Evolutionary conservation across 768 basidiomycete genomes (phyloP).

Genomic region (Russula vinacea): DNA sequence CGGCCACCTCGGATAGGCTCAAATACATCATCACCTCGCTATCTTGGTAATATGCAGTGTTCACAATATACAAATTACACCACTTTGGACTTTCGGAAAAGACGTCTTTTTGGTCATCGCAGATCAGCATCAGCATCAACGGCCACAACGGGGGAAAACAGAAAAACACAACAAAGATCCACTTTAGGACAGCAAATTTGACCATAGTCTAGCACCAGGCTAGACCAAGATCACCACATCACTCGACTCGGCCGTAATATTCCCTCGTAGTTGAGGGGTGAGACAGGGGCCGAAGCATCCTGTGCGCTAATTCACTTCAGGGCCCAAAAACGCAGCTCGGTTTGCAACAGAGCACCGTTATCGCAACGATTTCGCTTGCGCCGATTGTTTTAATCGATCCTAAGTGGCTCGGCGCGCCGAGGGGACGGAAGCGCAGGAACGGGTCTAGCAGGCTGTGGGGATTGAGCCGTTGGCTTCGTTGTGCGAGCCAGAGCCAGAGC

Average conservation of each 20-base stretch:
- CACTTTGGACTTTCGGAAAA: background rate
- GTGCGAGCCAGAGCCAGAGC: conserved; percentile 46
- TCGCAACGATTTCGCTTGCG: background rate
- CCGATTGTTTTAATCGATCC: conserved; percentile 15
- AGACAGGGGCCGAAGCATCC: background rate
- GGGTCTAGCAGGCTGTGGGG: conserved; percentile 5
- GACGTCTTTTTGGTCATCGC: conserved; percentile 3
- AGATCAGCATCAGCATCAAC: conserved; percentile 21
- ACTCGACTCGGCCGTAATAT: background rate
- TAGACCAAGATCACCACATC: conserved; percentile 14
- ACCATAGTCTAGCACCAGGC: conserved; percentile 20
- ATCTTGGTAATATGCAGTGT: conserved; percentile 6
- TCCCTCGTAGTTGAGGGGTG: background rate
- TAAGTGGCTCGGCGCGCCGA: conserved; percentile 25
- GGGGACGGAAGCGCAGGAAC: conserved; percentile 25
- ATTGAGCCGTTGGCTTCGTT: background rate
- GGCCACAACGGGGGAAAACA: conserved; percentile 5
- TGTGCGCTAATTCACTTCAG: conserved; percentile 2
- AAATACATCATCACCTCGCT: conserved; percentile 18
- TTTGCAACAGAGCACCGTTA: background rate
- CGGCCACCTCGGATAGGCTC: conserved; percentile 8
- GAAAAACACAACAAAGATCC: background rate
- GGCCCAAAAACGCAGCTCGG: conserved; percentile 9
- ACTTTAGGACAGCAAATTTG: conserved; percentile 15
- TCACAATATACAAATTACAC: conserved; percentile 13